A percentile compares a stretch with the other conserved stretches of the same genome.
These are phyloP conservation scores for Capsella rubella DNA, from an alignment of 441 rosid species.

Conservation along the genomic window DNA sequence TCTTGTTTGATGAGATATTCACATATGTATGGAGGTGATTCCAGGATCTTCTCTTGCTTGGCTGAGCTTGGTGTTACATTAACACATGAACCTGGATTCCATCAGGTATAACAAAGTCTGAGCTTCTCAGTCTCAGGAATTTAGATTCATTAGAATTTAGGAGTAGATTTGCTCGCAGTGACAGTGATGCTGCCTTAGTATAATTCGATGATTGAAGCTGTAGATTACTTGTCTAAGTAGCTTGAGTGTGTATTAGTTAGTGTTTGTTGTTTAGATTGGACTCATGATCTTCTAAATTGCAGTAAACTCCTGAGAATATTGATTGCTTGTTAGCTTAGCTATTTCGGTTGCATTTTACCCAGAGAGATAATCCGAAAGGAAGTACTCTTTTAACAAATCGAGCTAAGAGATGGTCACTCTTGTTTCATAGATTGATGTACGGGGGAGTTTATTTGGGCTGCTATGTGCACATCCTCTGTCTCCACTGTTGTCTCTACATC, in stretches of 20 bases:
- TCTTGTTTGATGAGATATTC: conserved; percentile 81
- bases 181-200: neutral
- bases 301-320: too few relatives aligned
- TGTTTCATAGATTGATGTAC: conserved; percentile 67
- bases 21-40: conserved; percentile 83
- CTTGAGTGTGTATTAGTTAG: neutral
- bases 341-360: too few relatives aligned
- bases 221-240: neutral
- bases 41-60: conserved; percentile 80
- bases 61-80: conserved; percentile 82
- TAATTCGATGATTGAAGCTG: neutral
- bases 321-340: neutral
- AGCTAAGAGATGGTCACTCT: too few relatives aligned
- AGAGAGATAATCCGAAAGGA: too few relatives aligned
- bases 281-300: neutral
- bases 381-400: too few relatives aligned
- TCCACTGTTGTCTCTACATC: conserved; percentile 85
- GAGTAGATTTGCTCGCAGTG: neutral
- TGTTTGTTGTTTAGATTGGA: conserved; percentile 36
- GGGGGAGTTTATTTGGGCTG: conserved; percentile 81
- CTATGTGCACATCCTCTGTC: conserved; percentile 81
- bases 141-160: neutral
- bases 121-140: neutral
- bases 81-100: conserved; percentile 90
- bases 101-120: conserved; percentile 63